Evolutionary conservation across 108 stramenopile genomes (phyloP).

Genomic region (Conticribra weissflogii): DNA sequence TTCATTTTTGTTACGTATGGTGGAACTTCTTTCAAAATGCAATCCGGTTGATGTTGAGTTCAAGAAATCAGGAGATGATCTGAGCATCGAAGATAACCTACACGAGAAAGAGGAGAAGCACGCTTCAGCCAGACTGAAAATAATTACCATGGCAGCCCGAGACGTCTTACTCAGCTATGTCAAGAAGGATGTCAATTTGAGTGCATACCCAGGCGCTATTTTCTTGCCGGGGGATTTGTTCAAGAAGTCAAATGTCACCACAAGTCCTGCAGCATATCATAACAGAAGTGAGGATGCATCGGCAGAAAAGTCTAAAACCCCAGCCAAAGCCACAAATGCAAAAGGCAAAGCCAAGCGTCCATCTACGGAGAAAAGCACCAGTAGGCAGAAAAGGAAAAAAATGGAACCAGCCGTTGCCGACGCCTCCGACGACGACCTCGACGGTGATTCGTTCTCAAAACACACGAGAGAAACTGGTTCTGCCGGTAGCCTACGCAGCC

Average conservation of each 20-base stretch:
- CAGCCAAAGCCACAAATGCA: no score
- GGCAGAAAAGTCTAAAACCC: no score
- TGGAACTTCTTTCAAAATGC: constrained; percentile 65
- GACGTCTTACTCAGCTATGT: constrained; percentile 81
- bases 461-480: no score
- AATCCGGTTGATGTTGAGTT: constrained; percentile 44
- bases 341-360: no score
- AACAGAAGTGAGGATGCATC: no score
- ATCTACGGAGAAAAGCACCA: no score
- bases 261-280: no score
- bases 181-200: constrained; percentile 85
- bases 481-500: no score
- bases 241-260: constrained; percentile 18
- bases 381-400: no score
- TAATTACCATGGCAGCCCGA: constrained; percentile 66
- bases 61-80: constrained; percentile 18
- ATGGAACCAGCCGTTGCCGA: no score
- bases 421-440: no score
- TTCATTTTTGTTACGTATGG: constrained; percentile 83
- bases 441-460: no score
- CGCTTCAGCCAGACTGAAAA: constrained; percentile 56
- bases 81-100: constrained; percentile 23
- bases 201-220: constrained; percentile 75
- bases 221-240: constrained; percentile 61
- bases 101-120: constrained; percentile 11